Evolutionary conservation across 345 rosid genomes (phyloP), one percentile per base, ranked within the genome.

Genomic region (Raphanus sativus): DNA sequence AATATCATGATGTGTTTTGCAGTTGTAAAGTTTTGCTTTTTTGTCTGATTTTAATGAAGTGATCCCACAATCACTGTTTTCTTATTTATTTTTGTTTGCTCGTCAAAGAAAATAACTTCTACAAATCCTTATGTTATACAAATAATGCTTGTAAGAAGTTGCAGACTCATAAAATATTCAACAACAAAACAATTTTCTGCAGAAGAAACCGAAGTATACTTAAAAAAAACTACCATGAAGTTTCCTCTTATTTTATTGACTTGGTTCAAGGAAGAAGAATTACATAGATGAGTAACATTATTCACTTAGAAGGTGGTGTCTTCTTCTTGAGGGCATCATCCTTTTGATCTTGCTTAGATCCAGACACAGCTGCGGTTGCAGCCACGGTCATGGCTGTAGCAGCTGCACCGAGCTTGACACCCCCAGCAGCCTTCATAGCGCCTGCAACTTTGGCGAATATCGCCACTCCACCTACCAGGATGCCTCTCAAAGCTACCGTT

Each of bases 391-490:
- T 84, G 48, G 98, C 96, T 16, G 92, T 84, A 1, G 96, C 93
- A 0, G 97, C 97, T 12, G 91, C 97, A 62, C 97, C 96, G 2
- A 94, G 84, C 88, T 94, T 94, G 6, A 64, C 96, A 62, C 96
- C 91, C 26, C 98, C 92, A 9, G 92, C 98, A 2, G 96, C 96
- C 77, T 93, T 93, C 97, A 93, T 86, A 13, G 67, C 92, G 36
- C 86, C 91, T 6, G 92, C 94, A 42, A 90, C 81, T 83, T 93
- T 89, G 0, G 98, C 94, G 73, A 88, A 87, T 70, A 83, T 84
- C 1, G 97, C 97, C 32, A 93, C 60, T 32, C 97, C 96, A 29
- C 97, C 96, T 11, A 94, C 96, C 11, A 94, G 79, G 2, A 87
- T 67, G 64, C 92, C 98, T 82, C 98, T 89, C 76, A 93, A 77